These are phyloP conservation scores for Cystobasidium pallidum DNA, from an alignment of 1,284 basidiomycete genomes.

Conservation along the genomic window DNA sequence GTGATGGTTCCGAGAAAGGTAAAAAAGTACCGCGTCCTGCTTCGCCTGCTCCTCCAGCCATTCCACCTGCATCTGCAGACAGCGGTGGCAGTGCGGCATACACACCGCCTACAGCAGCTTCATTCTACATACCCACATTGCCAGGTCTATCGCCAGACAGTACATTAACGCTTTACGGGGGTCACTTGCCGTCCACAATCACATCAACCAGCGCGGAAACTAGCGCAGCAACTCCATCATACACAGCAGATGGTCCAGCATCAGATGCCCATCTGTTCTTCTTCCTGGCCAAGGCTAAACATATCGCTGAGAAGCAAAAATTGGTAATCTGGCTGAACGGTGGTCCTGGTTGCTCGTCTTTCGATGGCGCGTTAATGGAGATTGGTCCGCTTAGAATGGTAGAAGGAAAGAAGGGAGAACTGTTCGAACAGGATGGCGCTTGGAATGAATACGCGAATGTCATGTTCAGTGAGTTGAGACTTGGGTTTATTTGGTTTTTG, in stretches of 20 bases:
- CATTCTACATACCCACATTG: slow-evolving; percentile 52
- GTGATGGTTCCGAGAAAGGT: background rate
- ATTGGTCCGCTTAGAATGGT: slow-evolving; percentile 74
- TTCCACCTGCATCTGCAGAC: background rate
- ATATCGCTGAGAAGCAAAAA: slow-evolving; percentile 81
- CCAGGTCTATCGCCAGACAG: slow-evolving; percentile 51
- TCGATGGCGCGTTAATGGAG: slow-evolving; percentile 98
- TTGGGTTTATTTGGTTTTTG: no score
- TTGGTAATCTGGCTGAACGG: slow-evolving; percentile 45
- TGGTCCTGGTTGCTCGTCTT: slow-evolving; percentile 90
- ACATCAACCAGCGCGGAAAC: slow-evolving; percentile 17
- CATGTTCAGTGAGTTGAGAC: slow-evolving; percentile 78
- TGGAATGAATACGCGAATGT: slow-evolving; percentile 99
- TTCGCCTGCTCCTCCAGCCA: background rate
- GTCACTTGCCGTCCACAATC: slow-evolving; percentile 52
- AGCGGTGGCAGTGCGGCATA: background rate
- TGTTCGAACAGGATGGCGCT: slow-evolving; percentile 79
- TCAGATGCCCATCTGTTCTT: slow-evolving; percentile 81
- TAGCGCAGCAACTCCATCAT: slow-evolving; percentile 33
- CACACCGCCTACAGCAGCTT: slow-evolving; percentile 47
- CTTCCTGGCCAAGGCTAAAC: slow-evolving; percentile 83
- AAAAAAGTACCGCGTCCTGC: background rate
- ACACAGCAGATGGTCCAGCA: slow-evolving; percentile 18
- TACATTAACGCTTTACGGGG: slow-evolving; percentile 52
- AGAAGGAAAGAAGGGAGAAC: slow-evolving; percentile 71